These are phyloP conservation scores for Marasmius tenuissimus DNA, from an alignment of 1,284 basidiomycete genomes.

Conservation along the genomic window DNA sequence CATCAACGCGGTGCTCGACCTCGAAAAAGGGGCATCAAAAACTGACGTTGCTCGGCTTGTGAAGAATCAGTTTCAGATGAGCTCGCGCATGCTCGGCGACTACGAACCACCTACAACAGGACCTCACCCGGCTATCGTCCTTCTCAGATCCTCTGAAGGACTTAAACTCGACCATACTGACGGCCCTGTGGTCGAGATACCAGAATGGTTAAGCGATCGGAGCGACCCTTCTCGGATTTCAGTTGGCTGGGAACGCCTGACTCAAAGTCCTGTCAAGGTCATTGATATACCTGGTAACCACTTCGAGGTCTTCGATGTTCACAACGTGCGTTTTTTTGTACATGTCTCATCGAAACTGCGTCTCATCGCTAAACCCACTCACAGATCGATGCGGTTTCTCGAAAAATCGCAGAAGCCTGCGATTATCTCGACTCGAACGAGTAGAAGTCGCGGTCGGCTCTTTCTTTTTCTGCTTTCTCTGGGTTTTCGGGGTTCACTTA, in stretches of 20 bases:
- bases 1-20: conserved; percentile 38
- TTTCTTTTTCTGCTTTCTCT: no score
- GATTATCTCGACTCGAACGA: background rate
- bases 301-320: conserved; percentile 53
- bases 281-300: conserved; percentile 67
- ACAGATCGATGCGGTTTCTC: conserved; percentile 6
- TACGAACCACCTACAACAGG: conserved; percentile 14
- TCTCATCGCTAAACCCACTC: background rate
- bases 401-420: conserved; percentile 6
- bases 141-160: conserved; percentile 45
- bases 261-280: conserved; percentile 36
- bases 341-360: background rate
- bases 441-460: no score
- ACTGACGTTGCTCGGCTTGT: conserved; percentile 15
- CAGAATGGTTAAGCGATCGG: conserved; percentile 53
- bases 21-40: conserved; percentile 17
- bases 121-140: conserved; percentile 34
- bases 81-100: conserved; percentile 13
- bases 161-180: conserved; percentile 30
- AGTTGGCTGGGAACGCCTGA: conserved; percentile 49
- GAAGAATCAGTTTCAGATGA: conserved; percentile 15
- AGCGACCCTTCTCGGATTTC: conserved; percentile 31
- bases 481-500: no score
- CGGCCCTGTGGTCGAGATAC: conserved; percentile 24
- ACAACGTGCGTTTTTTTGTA: background rate